Evolutionary conservation across 352 stramenopile genomes (phyloP), one percentile per base, ranked within the genome.

Genomic region (Pythium phragmiticola): DNA sequence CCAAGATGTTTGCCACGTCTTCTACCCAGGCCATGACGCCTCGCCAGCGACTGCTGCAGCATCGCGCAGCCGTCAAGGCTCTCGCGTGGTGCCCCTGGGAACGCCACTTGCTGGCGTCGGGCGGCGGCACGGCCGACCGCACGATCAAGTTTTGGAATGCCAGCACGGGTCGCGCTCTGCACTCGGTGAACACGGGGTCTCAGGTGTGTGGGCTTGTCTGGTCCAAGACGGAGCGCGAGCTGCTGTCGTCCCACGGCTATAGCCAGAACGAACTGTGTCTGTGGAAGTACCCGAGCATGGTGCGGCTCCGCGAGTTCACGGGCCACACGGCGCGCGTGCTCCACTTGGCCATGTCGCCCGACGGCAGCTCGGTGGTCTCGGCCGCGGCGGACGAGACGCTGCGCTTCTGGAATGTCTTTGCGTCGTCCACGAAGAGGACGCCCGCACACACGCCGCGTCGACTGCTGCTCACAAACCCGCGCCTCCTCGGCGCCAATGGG

Each of bases 81-180:
- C 77, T 99, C 21, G 94, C 96, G 3, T 99, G 97, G 97, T 98
- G 91, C 78, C 97, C 97, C 8, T 97, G 97, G 76, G 85, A 99
- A 64, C 85, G 92, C 17, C 89, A 98, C 64, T 60, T 98, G 11
- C 81, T 99, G 57, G 96, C 95, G 5, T 96, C 91, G 4, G 97
- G 97, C 28, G 97, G 94, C 13, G 97, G 97, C 45, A 98, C 96
- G 33, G 94, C 94, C 14, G 96, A 99, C 77, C 76, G 95, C 48
- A 94, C 80, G 55, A 99, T 99, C 77, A 99, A 99, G 79, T 95
- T 99, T 65, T 99, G 97, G 97, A 97, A 98, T 68, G 75, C 87
- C 2, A 63, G 68, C 16, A 92, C 63, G 19, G 89, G 88, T n/a
- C 67, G 79, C 14, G 45, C 96, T 34, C 70, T 98, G 16, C 97